Evolutionary conservation across 2,329 filamentous ascomycete genomes (phyloP).

Genomic region (Dryadomyces sulphureus): DNA sequence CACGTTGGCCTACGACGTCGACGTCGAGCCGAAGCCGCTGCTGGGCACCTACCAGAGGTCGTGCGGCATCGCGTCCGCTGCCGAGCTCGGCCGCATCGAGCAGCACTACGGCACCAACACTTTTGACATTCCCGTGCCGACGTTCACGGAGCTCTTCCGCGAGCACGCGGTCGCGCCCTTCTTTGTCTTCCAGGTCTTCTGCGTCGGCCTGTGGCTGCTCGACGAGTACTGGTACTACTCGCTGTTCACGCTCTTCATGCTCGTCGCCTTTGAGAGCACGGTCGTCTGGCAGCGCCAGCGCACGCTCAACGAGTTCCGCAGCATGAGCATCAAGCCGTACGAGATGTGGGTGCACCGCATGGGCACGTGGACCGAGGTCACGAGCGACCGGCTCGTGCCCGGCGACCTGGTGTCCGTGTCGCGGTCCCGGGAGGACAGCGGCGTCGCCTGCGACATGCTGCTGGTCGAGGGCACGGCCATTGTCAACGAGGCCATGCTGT

Average conservation of each 20-base stretch:
- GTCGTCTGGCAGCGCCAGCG: conserved; percentile 98
- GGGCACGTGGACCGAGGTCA: conserved; percentile 75
- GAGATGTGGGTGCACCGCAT: conserved; percentile 81
- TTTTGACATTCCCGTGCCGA: conserved; percentile 95
- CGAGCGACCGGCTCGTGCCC: conserved; percentile 82
- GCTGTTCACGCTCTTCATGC: conserved; percentile 96
- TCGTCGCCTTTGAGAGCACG: conserved; percentile 93
- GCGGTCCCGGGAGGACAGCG: conserved; percentile 90
- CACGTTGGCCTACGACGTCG: conserved; percentile 70
- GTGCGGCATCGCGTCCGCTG: conserved; percentile 55
- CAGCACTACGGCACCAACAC: conserved; percentile 93
- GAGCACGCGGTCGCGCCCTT: conserved; percentile 98
- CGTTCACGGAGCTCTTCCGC: conserved; percentile 89
- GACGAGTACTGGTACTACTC: conserved; percentile 99
- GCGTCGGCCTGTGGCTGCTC: conserved; percentile 94
- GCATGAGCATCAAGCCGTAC: conserved; percentile 99
- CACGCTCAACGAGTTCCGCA: conserved; percentile 88
- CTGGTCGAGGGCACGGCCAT: conserved; percentile 90
- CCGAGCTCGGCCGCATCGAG: conserved; percentile 66
- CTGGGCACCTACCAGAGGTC: conserved; percentile 68
- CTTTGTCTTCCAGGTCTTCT: conserved; percentile 99
- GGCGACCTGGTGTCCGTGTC: conserved; percentile 87
- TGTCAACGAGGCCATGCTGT: conserved; percentile 98
- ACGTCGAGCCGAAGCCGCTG: conserved; percentile 67
- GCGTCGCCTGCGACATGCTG: conserved; percentile 94